Evolutionary conservation across 306 rosid species (phyloP).

Genomic region (Trichosanthes cucumerina): DNA sequence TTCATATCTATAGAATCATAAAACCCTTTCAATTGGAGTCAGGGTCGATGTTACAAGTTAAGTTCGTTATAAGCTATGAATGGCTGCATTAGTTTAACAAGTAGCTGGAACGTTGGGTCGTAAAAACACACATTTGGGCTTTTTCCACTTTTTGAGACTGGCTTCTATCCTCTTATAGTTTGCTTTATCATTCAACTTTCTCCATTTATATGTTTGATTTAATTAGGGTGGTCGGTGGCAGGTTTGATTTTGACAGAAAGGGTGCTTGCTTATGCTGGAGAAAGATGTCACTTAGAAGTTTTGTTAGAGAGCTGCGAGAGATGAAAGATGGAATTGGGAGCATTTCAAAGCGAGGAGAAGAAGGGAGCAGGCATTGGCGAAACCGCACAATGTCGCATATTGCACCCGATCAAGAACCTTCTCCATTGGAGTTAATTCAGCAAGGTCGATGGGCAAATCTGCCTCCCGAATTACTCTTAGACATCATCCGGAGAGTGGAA

Average conservation of each 20-base stretch:
- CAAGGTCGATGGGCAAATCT: constrained; percentile 67
- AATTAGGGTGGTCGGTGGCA: background rate
- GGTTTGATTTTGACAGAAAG: background rate
- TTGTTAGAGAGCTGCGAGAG: constrained; percentile 60
- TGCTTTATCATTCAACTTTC: background rate
- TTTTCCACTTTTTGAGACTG: background rate
- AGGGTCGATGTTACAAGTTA: background rate
- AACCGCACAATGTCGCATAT: constrained; percentile 50
- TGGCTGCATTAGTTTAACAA: background rate
- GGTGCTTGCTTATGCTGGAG: constrained; percentile 1
- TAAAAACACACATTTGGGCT: background rate
- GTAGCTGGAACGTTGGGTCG: background rate
- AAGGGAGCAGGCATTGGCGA: constrained; percentile 41
- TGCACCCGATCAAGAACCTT: constrained; percentile 43
- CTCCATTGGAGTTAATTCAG: constrained; percentile 23
- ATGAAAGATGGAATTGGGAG: constrained; percentile 76
- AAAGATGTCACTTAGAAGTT: constrained; percentile 59
- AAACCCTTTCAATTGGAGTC: background rate
- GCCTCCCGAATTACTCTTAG: constrained; percentile 68
- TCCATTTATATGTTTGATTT: background rate
- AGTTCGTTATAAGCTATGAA: background rate
- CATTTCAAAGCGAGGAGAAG: constrained; percentile 54
- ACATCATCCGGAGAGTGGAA: constrained; percentile 70
- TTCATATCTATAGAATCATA: background rate
- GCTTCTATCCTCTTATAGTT: background rate